Percentiles rank a stretch among this genome's conserved stretches.
phyloP scores from a whole-genome alignment of 2,329 filamentous ascomycete species.

The Catunica adiposa region DNA sequence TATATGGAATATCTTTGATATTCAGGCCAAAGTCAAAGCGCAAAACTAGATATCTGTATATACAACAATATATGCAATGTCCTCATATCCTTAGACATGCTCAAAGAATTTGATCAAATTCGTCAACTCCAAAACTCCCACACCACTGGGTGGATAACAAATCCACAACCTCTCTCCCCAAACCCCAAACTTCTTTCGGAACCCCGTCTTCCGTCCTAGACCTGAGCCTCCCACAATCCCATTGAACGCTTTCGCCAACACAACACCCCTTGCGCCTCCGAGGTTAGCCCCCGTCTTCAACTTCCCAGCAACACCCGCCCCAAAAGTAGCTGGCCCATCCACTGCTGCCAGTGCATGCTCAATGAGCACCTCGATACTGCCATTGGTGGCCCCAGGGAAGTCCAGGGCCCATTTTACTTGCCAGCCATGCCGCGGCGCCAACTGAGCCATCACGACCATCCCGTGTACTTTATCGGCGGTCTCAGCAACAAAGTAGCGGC shows the following conservation, averaged over 20 bases:
- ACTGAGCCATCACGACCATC: slow-evolving; percentile 67
- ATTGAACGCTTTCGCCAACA: slow-evolving; percentile 69
- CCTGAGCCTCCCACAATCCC: slow-evolving; percentile 68
- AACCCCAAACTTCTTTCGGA: slow-evolving; percentile 79
- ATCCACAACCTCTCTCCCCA: slow-evolving; percentile 74
- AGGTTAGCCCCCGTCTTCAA: slow-evolving; percentile 69
- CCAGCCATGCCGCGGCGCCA: slow-evolving; percentile 69
- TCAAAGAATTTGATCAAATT: slow-evolving; percentile 87
- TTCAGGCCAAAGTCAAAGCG: no score
- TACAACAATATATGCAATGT: background rate
- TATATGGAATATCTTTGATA: no score
- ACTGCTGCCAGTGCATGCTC: slow-evolving; percentile 42
- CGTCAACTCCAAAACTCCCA: slow-evolving; percentile 65
- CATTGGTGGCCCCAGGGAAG: slow-evolving; percentile 73
- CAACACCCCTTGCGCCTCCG: slow-evolving; percentile 61
- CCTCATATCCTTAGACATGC: slow-evolving; percentile 34
- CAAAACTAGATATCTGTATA: no score
- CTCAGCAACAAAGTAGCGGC: slow-evolving; percentile 70
- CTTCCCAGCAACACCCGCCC: slow-evolving; percentile 59
- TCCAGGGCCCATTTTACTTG: slow-evolving; percentile 95
- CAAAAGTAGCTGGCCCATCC: slow-evolving; percentile 59
- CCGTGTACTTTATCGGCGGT: slow-evolving; percentile 58
- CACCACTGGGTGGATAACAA: slow-evolving; percentile 71
- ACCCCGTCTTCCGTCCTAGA: slow-evolving; percentile 70
- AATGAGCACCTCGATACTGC: slow-evolving; percentile 72